Conservation (phyloP, 2,329 filamentous ascomycete species). For the Diaporthe sp. region DNA sequence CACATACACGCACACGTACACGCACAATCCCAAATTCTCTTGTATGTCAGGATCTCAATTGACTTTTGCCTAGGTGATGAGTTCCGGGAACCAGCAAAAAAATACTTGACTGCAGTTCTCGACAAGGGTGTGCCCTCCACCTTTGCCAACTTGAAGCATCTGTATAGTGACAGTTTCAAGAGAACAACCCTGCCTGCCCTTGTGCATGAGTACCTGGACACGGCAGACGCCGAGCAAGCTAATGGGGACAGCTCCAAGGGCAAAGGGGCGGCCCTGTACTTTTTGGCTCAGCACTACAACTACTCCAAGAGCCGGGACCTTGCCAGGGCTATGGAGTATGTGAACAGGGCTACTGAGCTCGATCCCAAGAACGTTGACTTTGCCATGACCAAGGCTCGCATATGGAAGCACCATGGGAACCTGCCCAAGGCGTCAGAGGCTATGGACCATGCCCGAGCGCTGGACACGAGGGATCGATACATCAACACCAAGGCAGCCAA, state of each 20-base stretch:
- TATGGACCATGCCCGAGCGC: slow-evolving; percentile 87
- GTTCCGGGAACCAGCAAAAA: slow-evolving; percentile 81
- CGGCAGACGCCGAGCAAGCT: slow-evolving; percentile 52
- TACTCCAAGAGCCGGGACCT: slow-evolving; percentile 89
- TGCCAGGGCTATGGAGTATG: slow-evolving; percentile 81
- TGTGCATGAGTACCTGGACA: slow-evolving; percentile 80
- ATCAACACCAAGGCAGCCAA: slow-evolving; percentile 99
- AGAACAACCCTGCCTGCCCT: slow-evolving; percentile 79
- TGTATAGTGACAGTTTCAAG: slow-evolving; percentile 84
- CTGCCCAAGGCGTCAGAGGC: slow-evolving; percentile 81
- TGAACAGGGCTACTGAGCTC: slow-evolving; percentile 84
- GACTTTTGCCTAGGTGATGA: slow-evolving; percentile 69
- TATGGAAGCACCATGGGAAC: slow-evolving; percentile 91
- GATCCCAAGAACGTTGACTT: slow-evolving; percentile 88
- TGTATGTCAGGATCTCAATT: slow-evolving; percentile 29
- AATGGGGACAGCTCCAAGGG: slow-evolving; percentile 67
- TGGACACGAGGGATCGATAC: slow-evolving; percentile 92
- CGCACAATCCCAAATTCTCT: too few relatives aligned
- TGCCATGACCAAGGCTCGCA: slow-evolving; percentile 93
- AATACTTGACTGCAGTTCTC: slow-evolving; percentile 86
- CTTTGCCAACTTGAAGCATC: slow-evolving; percentile 94
- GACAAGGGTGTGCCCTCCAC: slow-evolving; percentile 94
- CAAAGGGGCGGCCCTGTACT: slow-evolving; percentile 85
- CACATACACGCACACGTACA: too few relatives aligned
- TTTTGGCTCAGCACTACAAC: slow-evolving; percentile 97